Evolutionary conservation across 306 rosid genomes (phyloP).

Genomic region (Herpetospermum pedunculosum): DNA sequence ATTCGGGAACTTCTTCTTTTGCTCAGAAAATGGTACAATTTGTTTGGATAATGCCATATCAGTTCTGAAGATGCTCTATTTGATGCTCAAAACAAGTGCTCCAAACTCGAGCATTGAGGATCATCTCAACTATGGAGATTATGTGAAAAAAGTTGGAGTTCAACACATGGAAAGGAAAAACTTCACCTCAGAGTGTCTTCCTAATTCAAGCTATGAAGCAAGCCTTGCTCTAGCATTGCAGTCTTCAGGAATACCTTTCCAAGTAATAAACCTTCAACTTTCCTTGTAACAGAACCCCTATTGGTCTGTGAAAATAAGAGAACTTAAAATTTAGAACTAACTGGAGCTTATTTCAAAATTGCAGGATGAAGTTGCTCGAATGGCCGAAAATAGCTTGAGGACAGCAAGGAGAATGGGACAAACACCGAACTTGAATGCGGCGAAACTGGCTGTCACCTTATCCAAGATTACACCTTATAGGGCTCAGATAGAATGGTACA

Average conservation of each 20-base stretch:
- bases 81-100: conserved; percentile 35
- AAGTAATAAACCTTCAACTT: conserved; percentile 25
- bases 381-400: conserved; percentile 51
- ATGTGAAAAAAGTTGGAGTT: conserved; percentile 27
- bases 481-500: conserved; percentile 83
- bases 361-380: conserved; percentile 36
- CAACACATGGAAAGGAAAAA: conserved; percentile 27
- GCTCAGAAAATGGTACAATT: conserved; percentile 53
- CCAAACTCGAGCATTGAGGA: conserved; percentile 48
- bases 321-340: neutral
- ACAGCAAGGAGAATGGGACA: conserved; percentile 53
- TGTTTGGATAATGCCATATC: conserved; percentile 56
- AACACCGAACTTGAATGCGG: conserved; percentile 40
- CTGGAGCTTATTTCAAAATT: neutral
- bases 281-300: neutral
- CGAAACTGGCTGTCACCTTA: conserved; percentile 44
- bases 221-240: conserved; percentile 65
- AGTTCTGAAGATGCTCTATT: conserved; percentile 56
- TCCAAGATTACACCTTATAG: conserved; percentile 52
- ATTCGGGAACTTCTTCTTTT: conserved; percentile 64
- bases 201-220: conserved; percentile 64
- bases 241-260: conserved; percentile 43
- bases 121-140: conserved; percentile 73
- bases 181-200: conserved; percentile 20
- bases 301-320: neutral